Evolutionary conservation across 2,329 filamentous ascomycete species (phyloP), one percentile per base, ranked within the genome.

Genomic region (Ophiostoma australiae): DNA sequence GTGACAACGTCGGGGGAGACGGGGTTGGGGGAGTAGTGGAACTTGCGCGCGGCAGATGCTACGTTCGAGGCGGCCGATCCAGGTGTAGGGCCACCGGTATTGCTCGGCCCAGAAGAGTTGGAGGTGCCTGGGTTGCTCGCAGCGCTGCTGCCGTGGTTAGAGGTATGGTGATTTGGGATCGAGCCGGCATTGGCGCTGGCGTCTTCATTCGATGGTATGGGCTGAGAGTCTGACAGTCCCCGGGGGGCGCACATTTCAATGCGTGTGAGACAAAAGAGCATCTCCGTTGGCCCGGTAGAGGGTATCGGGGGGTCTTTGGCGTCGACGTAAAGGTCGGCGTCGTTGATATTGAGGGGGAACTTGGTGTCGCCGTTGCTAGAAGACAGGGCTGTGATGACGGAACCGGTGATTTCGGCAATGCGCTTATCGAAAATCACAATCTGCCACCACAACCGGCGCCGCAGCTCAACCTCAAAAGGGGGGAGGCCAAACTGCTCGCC

Each of bases 371-470:
- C 82, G 11, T 81, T 81, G 48, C 80, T 84, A 0, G 85, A 77
- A 5, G 79, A 85, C 35, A 88, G 80, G 0, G 85, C 85, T 4
- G 85, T 87, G 70, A 88, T 84, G 44, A 83, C 82, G 23, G 84
- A 86, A 68, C 86, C 85, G 3, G 87, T 85, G 78, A 92, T 85
- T 77, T 92, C 90, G 71, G 88, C 85, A 52, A 91, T 85, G 31
- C 90, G 88, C 72, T 85, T 83, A 77, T 93, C 91, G 74, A 91
- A 90, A 35, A 87, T 82, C 17, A 90, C 83, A 20, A 93, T 82
- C 41, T 88, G 86, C 90, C 90, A 93, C 90, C 90, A 92, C 1
- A 93, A 80, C 52, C 90, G 84, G 68, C 90, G 85, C n/a, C 90
- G 85, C 78, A 91, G 85, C 79, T 92, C 90, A 3, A 87, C 84